Base-by-base conservation (phyloP, 768 basidiomycete genomes). In the Amanita rimosa region DNA sequence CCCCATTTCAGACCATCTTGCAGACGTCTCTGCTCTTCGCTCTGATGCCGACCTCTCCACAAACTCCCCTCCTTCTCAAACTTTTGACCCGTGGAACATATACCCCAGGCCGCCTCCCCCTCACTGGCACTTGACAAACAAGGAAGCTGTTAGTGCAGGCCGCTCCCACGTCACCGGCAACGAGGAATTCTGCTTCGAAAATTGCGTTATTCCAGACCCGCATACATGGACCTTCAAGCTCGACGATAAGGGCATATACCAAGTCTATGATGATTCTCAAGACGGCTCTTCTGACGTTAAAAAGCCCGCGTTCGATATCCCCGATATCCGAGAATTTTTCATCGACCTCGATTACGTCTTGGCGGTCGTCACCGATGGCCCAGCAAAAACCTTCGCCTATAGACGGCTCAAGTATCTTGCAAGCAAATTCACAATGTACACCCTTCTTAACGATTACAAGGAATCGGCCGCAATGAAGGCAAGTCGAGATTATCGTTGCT, bases 381-480 rank as follows among this genome's bases (percentile, higher is more conserved):
- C 96, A 0, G 83, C 92, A 4, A 99, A 99, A 68, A 90, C 86
- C 56, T 94, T 96, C 60, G 95, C 96, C 0, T 98, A 83, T 61
- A 77, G 92, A 2, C 67, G 96, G 46, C 72, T 99, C 52, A 90
- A 88, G 64, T 99, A 95, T 61, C 75, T 99, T 10, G 72, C 82
- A 11, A 85, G 88, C 67, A 97, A 98, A 64, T 98, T 93, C 66
- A 85, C 84, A 43, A 89, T 98, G 82, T 93, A 95, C 61, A 76
- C 72, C 29, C 72, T 99, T 11, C 67, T 98, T 56, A 94, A 98
- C 51, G 96, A 98, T 62, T 86, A 83, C 58, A 85, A 94, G 56
- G 96, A 99, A 58, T 62, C 96, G 54, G 83, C 91, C 0, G 92
- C 94, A 57, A 97, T 98, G 90, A 99, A 99, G 74, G 92, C 88